Conservation (phyloP, 2,329 filamentous ascomycete genomes). For the Penicillium sp. region DNA sequence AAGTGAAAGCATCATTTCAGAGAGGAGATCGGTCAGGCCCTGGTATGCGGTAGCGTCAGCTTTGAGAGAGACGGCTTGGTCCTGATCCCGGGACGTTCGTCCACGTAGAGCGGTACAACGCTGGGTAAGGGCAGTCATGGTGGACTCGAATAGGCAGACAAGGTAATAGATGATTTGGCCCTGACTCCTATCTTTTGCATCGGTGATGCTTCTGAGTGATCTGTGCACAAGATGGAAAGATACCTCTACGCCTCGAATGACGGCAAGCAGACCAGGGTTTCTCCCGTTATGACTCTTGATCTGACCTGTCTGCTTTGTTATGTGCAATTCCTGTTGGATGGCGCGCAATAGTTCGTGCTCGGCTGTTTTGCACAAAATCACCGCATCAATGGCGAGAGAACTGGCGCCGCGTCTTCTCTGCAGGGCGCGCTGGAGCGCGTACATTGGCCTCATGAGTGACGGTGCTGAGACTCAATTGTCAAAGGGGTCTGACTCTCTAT, state of each 20-base stretch:
- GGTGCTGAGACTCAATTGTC: conserved; percentile 21
- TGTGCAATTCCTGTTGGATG: conserved; percentile 5
- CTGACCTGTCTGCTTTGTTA: neutral
- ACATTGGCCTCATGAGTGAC: conserved; percentile 35
- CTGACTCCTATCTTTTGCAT: conserved; percentile 6
- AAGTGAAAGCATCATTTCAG: conserved; percentile 31
- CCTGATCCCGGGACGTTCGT: neutral
- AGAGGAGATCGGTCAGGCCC: conserved; percentile 26
- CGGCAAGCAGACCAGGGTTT: conserved; percentile 14
- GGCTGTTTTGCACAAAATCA: conserved; percentile 31
- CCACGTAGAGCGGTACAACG: conserved; percentile 19
- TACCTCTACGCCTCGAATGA: conserved; percentile 24
- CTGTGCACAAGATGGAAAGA: conserved; percentile 28
- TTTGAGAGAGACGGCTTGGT: neutral
- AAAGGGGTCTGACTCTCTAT: no score
- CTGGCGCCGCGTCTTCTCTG: conserved; percentile 27
- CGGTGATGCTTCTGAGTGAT: conserved; percentile 27
- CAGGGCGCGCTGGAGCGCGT: conserved; percentile 32
- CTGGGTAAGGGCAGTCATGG: conserved; percentile 26
- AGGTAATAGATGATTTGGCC: conserved; percentile 35
- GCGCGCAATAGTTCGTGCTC: conserved; percentile 21
- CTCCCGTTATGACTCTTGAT: neutral
- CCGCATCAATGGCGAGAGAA: conserved; percentile 22
- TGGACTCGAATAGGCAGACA: conserved; percentile 33
- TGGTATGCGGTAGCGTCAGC: conserved; percentile 11